Evolutionary conservation across 176 grass and related monocot genomes (phyloP).

Genomic region (Ananas comosus): DNA sequence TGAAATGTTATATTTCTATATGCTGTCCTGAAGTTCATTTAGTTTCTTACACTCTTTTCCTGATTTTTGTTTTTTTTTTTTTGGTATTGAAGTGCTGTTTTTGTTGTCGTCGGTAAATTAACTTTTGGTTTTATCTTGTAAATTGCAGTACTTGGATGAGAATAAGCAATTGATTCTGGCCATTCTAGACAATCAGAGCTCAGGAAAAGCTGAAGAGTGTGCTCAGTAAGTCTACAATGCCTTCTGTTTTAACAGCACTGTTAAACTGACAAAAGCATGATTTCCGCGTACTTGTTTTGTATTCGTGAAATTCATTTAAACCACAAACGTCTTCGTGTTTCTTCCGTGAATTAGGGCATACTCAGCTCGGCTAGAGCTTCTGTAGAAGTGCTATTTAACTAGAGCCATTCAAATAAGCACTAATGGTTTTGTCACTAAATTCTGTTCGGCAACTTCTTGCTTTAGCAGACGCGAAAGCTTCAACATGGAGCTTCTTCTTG

Average conservation of each 20-base stretch:
- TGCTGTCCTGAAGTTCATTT: neutral
- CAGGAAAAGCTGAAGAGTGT: slow-evolving; percentile 30
- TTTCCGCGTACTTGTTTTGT: neutral
- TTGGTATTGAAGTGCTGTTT: neutral
- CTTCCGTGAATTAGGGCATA: no score
- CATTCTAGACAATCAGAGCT: slow-evolving; percentile 29
- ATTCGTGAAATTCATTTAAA: neutral
- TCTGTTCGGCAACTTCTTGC: no score
- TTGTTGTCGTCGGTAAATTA: neutral
- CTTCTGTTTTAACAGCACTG: neutral
- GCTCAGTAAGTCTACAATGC: slow-evolving; percentile 18
- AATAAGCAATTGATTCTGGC: slow-evolving; percentile 31
- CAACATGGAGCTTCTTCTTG: no score
- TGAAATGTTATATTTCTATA: no score
- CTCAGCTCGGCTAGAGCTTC: no score
- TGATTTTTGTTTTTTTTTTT: neutral
- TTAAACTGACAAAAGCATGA: neutral
- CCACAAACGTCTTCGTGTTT: neutral
- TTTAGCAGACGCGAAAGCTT: no score
- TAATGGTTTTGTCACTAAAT: no score
- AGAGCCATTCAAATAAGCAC: no score
- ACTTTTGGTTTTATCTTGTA: neutral
- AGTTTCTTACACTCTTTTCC: neutral
- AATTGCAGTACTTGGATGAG: slow-evolving; percentile 26
- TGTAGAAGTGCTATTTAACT: no score